Evolutionary conservation across 225 moss, liverwort and hornwort genomes (phyloP).

Genomic region (Straminergon stramineum): DNA sequence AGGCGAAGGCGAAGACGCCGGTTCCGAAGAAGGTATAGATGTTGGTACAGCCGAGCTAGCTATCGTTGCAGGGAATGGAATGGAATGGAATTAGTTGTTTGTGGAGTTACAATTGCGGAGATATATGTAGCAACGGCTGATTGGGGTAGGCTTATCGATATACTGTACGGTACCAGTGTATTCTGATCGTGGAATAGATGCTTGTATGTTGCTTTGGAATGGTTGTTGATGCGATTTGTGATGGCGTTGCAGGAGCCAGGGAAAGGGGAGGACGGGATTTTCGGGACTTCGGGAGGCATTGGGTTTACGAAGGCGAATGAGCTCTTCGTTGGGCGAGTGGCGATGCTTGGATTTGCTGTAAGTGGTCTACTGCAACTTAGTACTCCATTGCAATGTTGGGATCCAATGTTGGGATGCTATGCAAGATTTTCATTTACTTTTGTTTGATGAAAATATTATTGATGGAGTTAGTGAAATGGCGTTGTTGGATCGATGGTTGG

Average conservation of each 20-base stretch:
- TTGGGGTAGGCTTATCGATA: too few relatives aligned
- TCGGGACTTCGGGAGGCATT: slow-evolving; percentile 79
- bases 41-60: neutral
- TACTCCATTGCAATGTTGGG: neutral
- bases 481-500: neutral
- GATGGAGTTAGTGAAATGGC: neutral
- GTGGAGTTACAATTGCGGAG: neutral
- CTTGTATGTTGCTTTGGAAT: neutral
- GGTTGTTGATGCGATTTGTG: neutral
- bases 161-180: neutral
- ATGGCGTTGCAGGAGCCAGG: neutral
- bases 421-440: neutral
- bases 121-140: neutral
- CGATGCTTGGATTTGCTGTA: slow-evolving; percentile 86
- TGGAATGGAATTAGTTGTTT: neutral
- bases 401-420: neutral
- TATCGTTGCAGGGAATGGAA: neutral
- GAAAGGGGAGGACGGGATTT: slow-evolving; percentile 42
- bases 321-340: slow-evolving; percentile 83
- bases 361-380: neutral
- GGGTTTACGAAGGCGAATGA: slow-evolving; percentile 90
- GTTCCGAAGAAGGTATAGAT: slow-evolving; percentile 15
- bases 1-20: neutral
- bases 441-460: neutral
- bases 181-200: neutral